Evolutionary conservation across 306 rosid genomes (phyloP).

Genomic region (Medicago truncatula): MtrunA17r5.0-ANR NC_053045.1:31953001-31953500

Average conservation of each 20-base stretch:
- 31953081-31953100: constrained; percentile 70
- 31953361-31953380: neutral
- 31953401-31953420: neutral
- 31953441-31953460: neutral
- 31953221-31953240: neutral
- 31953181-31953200: neutral
- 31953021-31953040: constrained; percentile 4
- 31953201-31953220: neutral
- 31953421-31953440: neutral
- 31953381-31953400: neutral
- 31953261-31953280: neutral
- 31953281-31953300: neutral
- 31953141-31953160: constrained; percentile 38
- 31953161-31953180: neutral
- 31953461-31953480: neutral
- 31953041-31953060: constrained; percentile 41
- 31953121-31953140: constrained; percentile 79
- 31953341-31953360: neutral
- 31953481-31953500: neutral
- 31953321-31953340: neutral
- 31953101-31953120: constrained; percentile 55
- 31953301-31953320: neutral
- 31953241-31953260: neutral
- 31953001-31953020: constrained; percentile 30
- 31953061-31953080: constrained; percentile 59